Conservation (phyloP, 352 stramenopile species). For the Pythium phragmiticola region DNA sequence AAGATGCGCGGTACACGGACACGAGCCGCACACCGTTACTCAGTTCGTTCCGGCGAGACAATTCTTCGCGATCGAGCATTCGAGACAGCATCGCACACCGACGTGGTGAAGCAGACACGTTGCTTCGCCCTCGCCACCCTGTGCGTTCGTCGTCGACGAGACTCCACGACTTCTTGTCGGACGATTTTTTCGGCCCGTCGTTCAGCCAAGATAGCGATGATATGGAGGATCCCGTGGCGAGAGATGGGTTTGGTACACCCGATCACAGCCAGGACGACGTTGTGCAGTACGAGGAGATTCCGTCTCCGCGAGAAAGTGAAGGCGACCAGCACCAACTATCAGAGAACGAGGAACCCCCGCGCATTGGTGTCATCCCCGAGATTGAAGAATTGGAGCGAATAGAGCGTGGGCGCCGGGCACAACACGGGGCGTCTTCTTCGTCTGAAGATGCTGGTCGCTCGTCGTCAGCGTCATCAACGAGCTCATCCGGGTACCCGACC, state of each 20-base stretch:
- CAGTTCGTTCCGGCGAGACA: slow-evolving; percentile 37
- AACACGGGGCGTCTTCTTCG: background rate
- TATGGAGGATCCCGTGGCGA: slow-evolving; percentile 17
- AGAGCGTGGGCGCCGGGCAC: slow-evolving; percentile 20
- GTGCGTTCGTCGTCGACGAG: slow-evolving; percentile 14
- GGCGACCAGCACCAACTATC: background rate
- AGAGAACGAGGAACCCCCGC: background rate
- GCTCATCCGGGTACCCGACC: slow-evolving; percentile 31
- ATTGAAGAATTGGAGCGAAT: slow-evolving; percentile 48
- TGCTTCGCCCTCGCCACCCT: background rate
- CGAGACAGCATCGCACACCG: background rate
- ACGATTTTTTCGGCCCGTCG: slow-evolving; percentile 73
- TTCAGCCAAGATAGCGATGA: slow-evolving; percentile 37
- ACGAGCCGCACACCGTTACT: slow-evolving; percentile 62
- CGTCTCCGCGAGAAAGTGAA: slow-evolving; percentile 16
- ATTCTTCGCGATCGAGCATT: background rate
- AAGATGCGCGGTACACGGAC: slow-evolving; percentile 29
- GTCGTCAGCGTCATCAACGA: slow-evolving; percentile 22
- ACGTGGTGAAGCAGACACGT: background rate
- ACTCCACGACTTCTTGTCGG: slow-evolving; percentile 47
- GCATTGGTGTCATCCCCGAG: slow-evolving; percentile 58
- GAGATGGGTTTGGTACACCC: slow-evolving; percentile 2
- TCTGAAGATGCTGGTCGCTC: slow-evolving; percentile 14
- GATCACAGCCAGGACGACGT: slow-evolving; percentile 17
- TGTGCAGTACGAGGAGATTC: slow-evolving; percentile 18